These are phyloP conservation scores for Oldenlandia corymbosa DNA, from an alignment of 257 asterid species.

Conservation along the genomic window DNA sequence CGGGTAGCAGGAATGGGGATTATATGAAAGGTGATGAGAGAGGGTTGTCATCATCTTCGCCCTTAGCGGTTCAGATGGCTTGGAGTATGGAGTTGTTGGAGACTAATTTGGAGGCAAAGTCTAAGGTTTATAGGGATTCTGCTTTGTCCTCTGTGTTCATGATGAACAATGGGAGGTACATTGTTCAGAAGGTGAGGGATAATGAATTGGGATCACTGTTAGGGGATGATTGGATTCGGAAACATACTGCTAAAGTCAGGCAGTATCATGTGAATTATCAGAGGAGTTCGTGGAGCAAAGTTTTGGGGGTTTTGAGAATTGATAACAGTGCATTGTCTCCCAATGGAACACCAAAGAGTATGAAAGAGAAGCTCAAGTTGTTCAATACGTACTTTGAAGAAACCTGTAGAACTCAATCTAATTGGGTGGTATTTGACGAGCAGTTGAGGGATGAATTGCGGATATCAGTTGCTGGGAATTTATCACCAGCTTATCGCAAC, in stretches of 20 bases:
- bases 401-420: constrained; percentile 53
- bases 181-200: constrained; percentile 78
- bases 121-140: constrained; percentile 71
- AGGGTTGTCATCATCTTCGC: constrained; percentile 45
- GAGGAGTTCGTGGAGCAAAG: constrained; percentile 87
- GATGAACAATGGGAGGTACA: constrained; percentile 91
- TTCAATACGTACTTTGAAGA: constrained; percentile 79
- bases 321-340: constrained; percentile 57
- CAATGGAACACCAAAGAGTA: constrained; percentile 43
- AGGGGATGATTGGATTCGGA: constrained; percentile 87
- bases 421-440: constrained; percentile 80
- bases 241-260: constrained; percentile 67
- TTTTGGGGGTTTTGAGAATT: constrained; percentile 60
- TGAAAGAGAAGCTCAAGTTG: constrained; percentile 73
- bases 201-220: constrained; percentile 68
- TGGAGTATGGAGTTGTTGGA: constrained; percentile 94
- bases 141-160: constrained; percentile 68
- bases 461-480: constrained; percentile 45
- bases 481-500: constrained; percentile 60
- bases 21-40: constrained; percentile 58
- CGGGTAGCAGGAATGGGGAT: constrained; percentile 35
- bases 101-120: constrained; percentile 87
- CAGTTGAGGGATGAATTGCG: constrained; percentile 71
- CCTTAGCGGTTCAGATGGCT: constrained; percentile 63
- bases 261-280: constrained; percentile 82